Evolutionary conservation across 139 green algal genomes (phyloP), one percentile per base, ranked within the genome.

Genomic region (Coelastrella sp.): DNA sequence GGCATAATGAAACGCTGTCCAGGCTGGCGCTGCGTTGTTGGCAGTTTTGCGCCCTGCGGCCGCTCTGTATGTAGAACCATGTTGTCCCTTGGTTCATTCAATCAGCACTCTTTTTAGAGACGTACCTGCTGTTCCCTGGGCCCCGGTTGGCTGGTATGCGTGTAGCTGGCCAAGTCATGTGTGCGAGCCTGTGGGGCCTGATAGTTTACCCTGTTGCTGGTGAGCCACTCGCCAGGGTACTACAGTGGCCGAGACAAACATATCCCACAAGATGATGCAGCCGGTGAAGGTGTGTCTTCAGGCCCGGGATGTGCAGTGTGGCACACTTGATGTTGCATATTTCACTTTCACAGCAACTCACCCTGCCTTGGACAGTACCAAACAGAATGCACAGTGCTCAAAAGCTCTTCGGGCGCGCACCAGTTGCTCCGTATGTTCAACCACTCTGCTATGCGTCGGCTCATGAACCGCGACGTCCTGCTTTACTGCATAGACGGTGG

Each of bases 341-440:
- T n/a, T n/a, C n/a, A n/a, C n/a, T n/a, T n/a, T n/a, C n/a, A n/a
- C n/a, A 57, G 45, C 45, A 13, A 13, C 1, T 13, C 11, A 13
- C 15, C 45, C 11, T 57, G 11, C 45, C 45, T 57, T 13, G 45
- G 45, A 57, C 45, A 23, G 11, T 57, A 13, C n/a, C 15, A 13
- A 57, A 57, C 45, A 57, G 45, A 13, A 9, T 57, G 45, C 45
- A 57, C 45, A 27, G 53, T 64, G 53, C 11, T 3, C 53, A 64
- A 5, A 9, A 64, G 21, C 19, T 21, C 15, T 57, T 9, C 57
- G 13, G 7, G 11, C n/a, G 35, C 66, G n/a, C 17, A 80, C 72
- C 72, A 67, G 15, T 15, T 66, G 72, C 48, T 80, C 72, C 11
- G 45, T 67, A 21, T 80, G 72, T 34, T 80, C 72, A 32, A 80